Base-by-base conservation (phyloP, 2,329 filamentous ascomycete genomes). In the Ascochyta viciae-villosae region DNA sequence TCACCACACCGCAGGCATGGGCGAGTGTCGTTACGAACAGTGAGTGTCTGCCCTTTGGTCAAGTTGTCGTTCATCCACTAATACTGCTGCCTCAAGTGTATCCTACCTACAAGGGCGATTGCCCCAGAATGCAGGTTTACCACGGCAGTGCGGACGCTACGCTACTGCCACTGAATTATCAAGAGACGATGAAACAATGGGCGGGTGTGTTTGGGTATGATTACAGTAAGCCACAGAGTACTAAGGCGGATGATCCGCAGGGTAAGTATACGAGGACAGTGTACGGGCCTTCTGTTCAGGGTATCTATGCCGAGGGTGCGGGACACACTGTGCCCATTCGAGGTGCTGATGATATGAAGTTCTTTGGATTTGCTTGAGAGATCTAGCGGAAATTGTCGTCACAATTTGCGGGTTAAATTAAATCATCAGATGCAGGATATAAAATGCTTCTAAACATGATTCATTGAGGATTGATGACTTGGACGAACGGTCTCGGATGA, bases 61-160 rank as follows among this genome's bases (percentile, higher is more conserved):
- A 8, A 26, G 38, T 42, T 15, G 6, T 1, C 15, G 2, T 15
- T 13, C 1, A 15, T 22, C 13, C 12, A 12, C 41, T 31, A 39
- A 82, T 9, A 9, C 16, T 23, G 16, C 6, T 8, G 7, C 26
- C 12, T 9, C 13, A 13, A 50, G 45, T 82, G 78, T 81, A 83
- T 64, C 78, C 81, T 0, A 77, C 76, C 24, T 85, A 83, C 68
- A 73, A 66, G 6, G 83, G 83, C 8, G 35, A 75, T 0, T 76
- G 82, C 2, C 83, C 85, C 3, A 80, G 77, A 60, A 83, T 87
- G 80, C 82, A 84, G 65, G 78, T 86, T 64, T 87, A 83, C 72
- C 84, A 87, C 65, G 85, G 84, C 45, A 79, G 77, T 39, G 72
- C 71, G 1, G 84, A 87, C 65, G 70, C 70, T 3, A 83, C 78